Evolutionary conservation across 2,329 filamentous ascomycete species (phyloP).

Genomic region (Fusarium sp.): DNA sequence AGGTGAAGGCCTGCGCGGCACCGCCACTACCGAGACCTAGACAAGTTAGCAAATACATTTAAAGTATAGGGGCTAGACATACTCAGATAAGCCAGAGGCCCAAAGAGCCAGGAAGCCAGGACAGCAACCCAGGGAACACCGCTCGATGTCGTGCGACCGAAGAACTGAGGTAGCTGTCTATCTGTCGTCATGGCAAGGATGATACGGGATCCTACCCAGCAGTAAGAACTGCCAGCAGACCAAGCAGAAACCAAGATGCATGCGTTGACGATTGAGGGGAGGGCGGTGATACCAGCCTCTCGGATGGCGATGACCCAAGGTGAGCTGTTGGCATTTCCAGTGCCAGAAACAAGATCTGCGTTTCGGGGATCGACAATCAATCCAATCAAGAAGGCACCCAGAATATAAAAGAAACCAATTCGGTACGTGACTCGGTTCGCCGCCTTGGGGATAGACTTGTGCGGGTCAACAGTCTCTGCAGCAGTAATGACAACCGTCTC

Average conservation of each 20-base stretch:
- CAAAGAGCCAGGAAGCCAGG: slow-evolving; percentile 66
- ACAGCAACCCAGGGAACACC: slow-evolving; percentile 70
- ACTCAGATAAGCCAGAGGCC: slow-evolving; percentile 77
- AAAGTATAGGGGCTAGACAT: slow-evolving; percentile 53
- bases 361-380: slow-evolving; percentile 73
- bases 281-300: slow-evolving; percentile 68
- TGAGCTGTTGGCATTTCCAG: slow-evolving; percentile 61
- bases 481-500: slow-evolving; percentile 62
- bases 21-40: slow-evolving; percentile 49
- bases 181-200: slow-evolving; percentile 75
- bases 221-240: slow-evolving; percentile 70
- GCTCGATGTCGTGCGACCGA: slow-evolving; percentile 67
- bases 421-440: slow-evolving; percentile 68
- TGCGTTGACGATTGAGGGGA: slow-evolving; percentile 75
- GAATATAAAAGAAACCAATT: slow-evolving; percentile 69
- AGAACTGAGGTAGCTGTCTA: slow-evolving; percentile 72
- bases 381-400: slow-evolving; percentile 67
- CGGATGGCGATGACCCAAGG: slow-evolving; percentile 79
- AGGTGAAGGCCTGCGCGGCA: slow-evolving; percentile 73
- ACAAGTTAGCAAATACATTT: not conserved
- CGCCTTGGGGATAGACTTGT: slow-evolving; percentile 71
- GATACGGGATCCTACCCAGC: slow-evolving; percentile 68
- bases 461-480: slow-evolving; percentile 70
- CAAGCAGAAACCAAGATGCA: slow-evolving; percentile 74
- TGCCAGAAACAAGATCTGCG: slow-evolving; percentile 58